Conservation (phyloP, 345 rosid species). For the Cardamine resedifolia region DNA sequence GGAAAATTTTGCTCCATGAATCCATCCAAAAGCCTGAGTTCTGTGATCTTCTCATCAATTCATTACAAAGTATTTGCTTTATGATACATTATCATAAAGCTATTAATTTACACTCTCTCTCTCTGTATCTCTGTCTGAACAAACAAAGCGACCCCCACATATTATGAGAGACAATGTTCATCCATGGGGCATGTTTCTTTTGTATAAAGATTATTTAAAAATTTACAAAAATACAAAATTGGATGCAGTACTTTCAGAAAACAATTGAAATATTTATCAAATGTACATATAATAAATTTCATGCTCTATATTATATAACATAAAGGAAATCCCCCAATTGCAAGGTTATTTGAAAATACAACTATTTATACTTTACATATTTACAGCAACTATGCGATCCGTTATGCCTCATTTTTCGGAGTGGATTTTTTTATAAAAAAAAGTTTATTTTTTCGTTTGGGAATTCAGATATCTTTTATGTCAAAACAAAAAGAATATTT, state of each 20-base stretch:
- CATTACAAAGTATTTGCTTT: constrained; percentile 21
- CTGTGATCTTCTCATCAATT: constrained; percentile 26
- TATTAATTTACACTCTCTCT: neutral
- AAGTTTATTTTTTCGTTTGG: neutral
- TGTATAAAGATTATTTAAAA: neutral
- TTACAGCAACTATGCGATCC: neutral
- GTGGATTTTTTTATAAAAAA: neutral
- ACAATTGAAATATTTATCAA: neutral
- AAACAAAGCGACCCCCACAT: constrained; percentile 34
- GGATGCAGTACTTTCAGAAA: constrained; percentile 15
- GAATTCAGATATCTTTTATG: neutral
- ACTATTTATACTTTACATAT: neutral
- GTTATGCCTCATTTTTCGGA: neutral
- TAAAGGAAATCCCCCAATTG: neutral
- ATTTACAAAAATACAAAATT: constrained; percentile 15
- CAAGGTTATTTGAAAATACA: neutral
- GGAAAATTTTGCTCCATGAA: constrained; percentile 2
- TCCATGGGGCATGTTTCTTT: constrained; percentile 25
- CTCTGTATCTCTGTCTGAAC: constrained; percentile 2
- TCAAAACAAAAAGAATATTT: neutral
- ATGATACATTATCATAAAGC: constrained; percentile 12
- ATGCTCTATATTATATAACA: neutral
- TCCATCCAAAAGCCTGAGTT: constrained; percentile 13
- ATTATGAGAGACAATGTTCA: constrained; percentile 32
- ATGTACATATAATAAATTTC: neutral